Evolutionary conservation across 495 filamentous ascomycete genomes (phyloP).

Genomic region (Xylaria palmicola): DNA sequence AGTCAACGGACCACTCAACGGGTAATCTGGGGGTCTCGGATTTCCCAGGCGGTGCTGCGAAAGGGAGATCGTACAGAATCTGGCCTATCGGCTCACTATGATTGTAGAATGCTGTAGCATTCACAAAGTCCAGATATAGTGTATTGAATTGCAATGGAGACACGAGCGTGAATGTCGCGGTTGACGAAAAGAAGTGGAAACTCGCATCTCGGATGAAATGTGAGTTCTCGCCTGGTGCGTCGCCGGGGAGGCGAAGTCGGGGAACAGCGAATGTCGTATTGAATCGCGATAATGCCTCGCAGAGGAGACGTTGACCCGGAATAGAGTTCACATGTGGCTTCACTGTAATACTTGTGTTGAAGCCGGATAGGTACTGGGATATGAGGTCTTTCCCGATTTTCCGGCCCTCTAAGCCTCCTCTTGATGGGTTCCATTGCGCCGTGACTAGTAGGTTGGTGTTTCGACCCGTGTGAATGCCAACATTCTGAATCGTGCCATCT

Average conservation of each 20-base stretch:
- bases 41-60: slow-evolving; percentile 73
- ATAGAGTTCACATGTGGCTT: slow-evolving; percentile 66
- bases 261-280: slow-evolving; percentile 69
- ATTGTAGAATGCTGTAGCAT: slow-evolving; percentile 84
- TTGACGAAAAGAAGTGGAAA: slow-evolving; percentile 83
- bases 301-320: slow-evolving; percentile 70
- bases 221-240: slow-evolving; percentile 43
- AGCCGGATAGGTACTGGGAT: slow-evolving; percentile 83
- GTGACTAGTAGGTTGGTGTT: slow-evolving; percentile 70
- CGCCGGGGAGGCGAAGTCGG: slow-evolving; percentile 55
- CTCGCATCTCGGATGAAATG: slow-evolving; percentile 83
- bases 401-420: slow-evolving; percentile 58
- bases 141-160: slow-evolving; percentile 73
- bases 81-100: slow-evolving; percentile 71
- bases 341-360: slow-evolving; percentile 75
- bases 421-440: slow-evolving; percentile 70
- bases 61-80: slow-evolving; percentile 71
- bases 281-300: slow-evolving; percentile 67
- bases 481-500: slow-evolving; percentile 62
- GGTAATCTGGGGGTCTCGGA: slow-evolving; percentile 72
- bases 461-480: slow-evolving; percentile 62
- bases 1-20: slow-evolving; percentile 71
- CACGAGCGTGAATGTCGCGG: slow-evolving; percentile 77
- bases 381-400: slow-evolving; percentile 68
- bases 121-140: slow-evolving; percentile 70